phyloP scores from a whole-genome alignment of 352 stramenopile species.

The Thalassiosira ordinaria region DNA sequence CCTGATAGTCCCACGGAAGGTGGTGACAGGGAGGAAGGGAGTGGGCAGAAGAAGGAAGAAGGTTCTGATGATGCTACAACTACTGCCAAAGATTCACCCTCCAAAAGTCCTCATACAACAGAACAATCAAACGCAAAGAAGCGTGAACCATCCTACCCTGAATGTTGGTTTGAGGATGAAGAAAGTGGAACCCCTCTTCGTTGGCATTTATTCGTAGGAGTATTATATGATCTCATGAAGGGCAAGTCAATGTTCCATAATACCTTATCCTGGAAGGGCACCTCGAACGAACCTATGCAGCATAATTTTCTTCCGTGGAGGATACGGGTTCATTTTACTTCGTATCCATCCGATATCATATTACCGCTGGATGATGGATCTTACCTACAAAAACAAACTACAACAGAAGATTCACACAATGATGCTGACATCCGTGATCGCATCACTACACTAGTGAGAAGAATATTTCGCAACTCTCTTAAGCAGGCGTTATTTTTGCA shows the following conservation, averaged over 20 bases:
- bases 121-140: too few relatives aligned
- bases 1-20: conserved; percentile 17
- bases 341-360: conserved; percentile 67
- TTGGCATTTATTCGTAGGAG: conserved; percentile 79
- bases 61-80: neutral
- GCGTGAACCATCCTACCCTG: too few relatives aligned
- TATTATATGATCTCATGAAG: conserved; percentile 71
- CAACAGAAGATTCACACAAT: conserved; percentile 7
- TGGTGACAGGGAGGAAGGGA: neutral
- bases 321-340: conserved; percentile 78
- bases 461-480: conserved; percentile 66
- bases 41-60: neutral
- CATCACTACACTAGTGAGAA: conserved; percentile 30
- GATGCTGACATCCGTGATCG: conserved; percentile 8
- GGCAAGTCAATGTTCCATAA: conserved; percentile 11
- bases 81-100: neutral
- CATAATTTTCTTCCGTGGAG: conserved; percentile 70
- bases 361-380: conserved; percentile 58
- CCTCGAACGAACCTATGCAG: neutral
- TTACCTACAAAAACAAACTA: conserved; percentile 6
- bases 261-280: neutral
- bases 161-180: conserved; percentile 84
- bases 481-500: conserved; percentile 80
- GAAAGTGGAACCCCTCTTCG: conserved; percentile 59
- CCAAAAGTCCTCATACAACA: neutral